Percentiles rank a stretch among this genome's conserved stretches.
phyloP scores from a whole-genome alignment of 495 filamentous ascomycete species.

The Venustampulla echinocandica region DNA sequence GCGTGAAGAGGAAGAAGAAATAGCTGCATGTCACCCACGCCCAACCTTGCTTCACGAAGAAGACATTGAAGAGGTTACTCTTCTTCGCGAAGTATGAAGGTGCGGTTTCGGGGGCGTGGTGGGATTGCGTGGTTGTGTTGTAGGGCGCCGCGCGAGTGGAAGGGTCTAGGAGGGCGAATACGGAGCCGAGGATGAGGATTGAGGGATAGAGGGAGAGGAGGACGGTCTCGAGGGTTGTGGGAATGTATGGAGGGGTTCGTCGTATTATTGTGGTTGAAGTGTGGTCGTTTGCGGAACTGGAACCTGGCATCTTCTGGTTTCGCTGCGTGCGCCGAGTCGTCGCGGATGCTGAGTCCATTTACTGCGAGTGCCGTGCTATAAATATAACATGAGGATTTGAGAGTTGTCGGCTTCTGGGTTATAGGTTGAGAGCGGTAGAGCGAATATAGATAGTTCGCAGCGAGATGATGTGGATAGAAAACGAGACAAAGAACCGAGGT shows the following conservation, averaged over 20 bases:
- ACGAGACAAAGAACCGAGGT: too few species aligned
- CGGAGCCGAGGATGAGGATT: constrained; percentile 67
- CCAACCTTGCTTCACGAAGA: constrained; percentile 95
- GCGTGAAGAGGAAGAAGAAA: constrained; percentile 49
- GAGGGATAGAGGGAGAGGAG: constrained; percentile 62
- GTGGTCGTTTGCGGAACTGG: background rate
- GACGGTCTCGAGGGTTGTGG: constrained; percentile 52
- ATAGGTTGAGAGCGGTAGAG: constrained; percentile 1
- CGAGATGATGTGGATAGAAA: too few species aligned
- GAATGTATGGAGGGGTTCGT: constrained; percentile 24
- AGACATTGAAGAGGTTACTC: constrained; percentile 77
- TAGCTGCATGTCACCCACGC: constrained; percentile 74
- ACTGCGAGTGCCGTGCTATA: constrained; percentile 12
- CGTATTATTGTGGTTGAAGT: constrained; percentile 7
- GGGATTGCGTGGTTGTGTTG: constrained; percentile 44
- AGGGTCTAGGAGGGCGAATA: constrained; percentile 73
- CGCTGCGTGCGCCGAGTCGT: constrained; percentile 19
- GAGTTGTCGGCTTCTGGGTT: constrained; percentile 1
- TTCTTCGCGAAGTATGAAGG: constrained; percentile 91
- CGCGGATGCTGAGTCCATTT: constrained; percentile 19
- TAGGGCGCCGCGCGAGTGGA: constrained; percentile 52
- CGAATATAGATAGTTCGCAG: too few species aligned
- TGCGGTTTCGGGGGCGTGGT: constrained; percentile 47
- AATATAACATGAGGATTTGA: constrained; percentile 1
- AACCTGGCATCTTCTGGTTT: constrained; percentile 6